Percentiles rank a stretch among this genome's conserved stretches.
Evolutionary conservation across 108 stramenopile genomes (phyloP).

Genomic region (Skeletonema grethae): DNA sequence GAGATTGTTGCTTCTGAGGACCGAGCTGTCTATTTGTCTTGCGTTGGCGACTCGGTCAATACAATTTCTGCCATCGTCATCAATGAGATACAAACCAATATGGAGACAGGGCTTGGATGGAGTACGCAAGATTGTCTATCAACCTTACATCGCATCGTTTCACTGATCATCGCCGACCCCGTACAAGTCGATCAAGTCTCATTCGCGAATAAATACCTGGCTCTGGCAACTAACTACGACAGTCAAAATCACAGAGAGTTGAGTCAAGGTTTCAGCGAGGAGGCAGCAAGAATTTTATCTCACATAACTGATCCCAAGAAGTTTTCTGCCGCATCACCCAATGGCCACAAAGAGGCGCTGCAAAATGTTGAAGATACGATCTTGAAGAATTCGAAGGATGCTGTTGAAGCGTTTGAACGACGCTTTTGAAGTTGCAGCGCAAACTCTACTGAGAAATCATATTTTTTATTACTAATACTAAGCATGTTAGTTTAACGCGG

Average conservation of each 20-base stretch:
- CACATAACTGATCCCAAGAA: constrained; percentile 35
- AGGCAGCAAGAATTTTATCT: constrained; percentile 15
- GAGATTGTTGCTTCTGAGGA: constrained; percentile 21
- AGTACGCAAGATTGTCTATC: constrained; percentile 21
- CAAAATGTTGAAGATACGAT: not conserved
- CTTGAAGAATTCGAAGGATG: not conserved
- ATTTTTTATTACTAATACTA: not conserved
- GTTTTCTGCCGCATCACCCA: constrained; percentile 9
- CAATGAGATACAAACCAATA: constrained; percentile 13
- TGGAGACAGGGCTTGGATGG: constrained; percentile 14
- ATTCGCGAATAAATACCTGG: constrained; percentile 15
- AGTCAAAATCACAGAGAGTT: constrained; percentile 6
- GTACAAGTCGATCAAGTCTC: constrained; percentile 5
- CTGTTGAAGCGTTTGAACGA: not conserved
- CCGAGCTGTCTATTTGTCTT: constrained; percentile 20
- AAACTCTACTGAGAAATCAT: not conserved
- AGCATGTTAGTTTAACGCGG: constrained; percentile 48
- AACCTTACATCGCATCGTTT: constrained; percentile 27
- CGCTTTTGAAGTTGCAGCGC: not conserved
- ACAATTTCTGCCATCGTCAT: constrained; percentile 24
- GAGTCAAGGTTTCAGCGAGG: constrained; percentile 17
- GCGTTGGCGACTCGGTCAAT: constrained; percentile 20
- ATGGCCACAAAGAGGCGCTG: not conserved
- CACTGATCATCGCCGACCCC: constrained; percentile 21
- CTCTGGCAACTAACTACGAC: constrained; percentile 12